Base-by-base conservation (phyloP, 73 alveolate species). In the Paramecium sonneborni region DNA sequence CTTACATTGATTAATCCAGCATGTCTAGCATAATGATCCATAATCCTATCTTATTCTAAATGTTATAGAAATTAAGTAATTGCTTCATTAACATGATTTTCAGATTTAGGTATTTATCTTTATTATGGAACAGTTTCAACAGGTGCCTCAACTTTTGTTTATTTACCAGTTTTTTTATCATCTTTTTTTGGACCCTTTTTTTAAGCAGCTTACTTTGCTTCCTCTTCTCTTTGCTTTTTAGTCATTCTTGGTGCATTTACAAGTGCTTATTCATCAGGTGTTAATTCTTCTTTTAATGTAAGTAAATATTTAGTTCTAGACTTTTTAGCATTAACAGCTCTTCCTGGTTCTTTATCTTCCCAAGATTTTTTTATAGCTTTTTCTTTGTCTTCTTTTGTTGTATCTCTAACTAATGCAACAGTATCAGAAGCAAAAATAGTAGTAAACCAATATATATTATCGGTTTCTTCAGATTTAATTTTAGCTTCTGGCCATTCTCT, bases 281-380 rank as follows among this genome's bases (percentile, higher is more conserved):
- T 88, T 41, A 98, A 92, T 74, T 89, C 92, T 69, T 89, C 95
- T 94, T 95, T 97, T 74, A 82, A 56, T 87, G 95, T 91, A 21
- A 96, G 85, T 23, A 97, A 41, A 92, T 85, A 98, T 93, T 96
- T 93, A 70, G 85, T 88, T 89, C 99, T 92, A n/a, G 98, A 87
- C 23, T 92, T 95, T 92, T 98, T 98, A 3, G 99, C 99, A 86
- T 96, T 97, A 85, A 94, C 99, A 58, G 99, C 99, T 68, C 99
- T 93, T 15, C 99, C 99, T 7, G 99, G 99, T 62, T 98, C 99
- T 39, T 94, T 93, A 35, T 92, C 96, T 93, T 98, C 99, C 99
- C 99, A 98, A 11, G 97, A 92, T 46, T 95, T 96, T 86, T 96
- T 94, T 84, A 97, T 87, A 28, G 98, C 99, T 62, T 96, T 95